Base-by-base conservation (phyloP, 331 rosid species). In the Quercus lobata region DNA sequence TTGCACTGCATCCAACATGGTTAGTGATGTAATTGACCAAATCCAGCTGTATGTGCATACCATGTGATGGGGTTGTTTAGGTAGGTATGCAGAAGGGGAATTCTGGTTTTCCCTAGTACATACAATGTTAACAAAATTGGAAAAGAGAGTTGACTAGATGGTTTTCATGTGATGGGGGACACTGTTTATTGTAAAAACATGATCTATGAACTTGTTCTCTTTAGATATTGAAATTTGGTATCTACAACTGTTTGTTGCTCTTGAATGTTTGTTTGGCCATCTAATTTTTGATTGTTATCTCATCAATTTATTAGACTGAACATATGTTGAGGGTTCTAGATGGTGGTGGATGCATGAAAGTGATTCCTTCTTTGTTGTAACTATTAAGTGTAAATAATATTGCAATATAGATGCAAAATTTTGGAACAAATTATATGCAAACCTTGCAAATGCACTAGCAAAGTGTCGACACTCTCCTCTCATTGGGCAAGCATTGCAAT, bases 361-460 rank as follows among this genome's bases (percentile, higher is more conserved):
- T 57, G 19, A 15, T 24, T 71, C 84, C 57, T 75, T 57, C 57
- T 46, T 46, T 30, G 24, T 75, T 41, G 66, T 27, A 83, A 30
- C 44, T 77, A 25, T 58, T 69, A 27, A 25, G 44, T 53, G 27
- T 32, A 30, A 18, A 73, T 75, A 53, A 41, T 30, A 44, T 65
- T 16, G 25, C 53, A 46, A 58, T 21, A 29, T 35, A 75, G 72
- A 57, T 69, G 81, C 76, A 74, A 41, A 57, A 16, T 46, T 74
- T 76, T n/a, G 61, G 76, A 81, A 25, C 56, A 46, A 49, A 65
- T 79, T 79, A 71, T 58, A 73, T 22, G 76, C 83, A 77, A 77
- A 96, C 99, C 98, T 96, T 70, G 99, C 97, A 88, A 93, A 96
- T 70, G 99, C 99, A 62, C 99, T 96, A 3, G 99, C 99, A 72